Conservation (phyloP, 2,329 filamentous ascomycete species). For the Colletotrichum lupini region DNA sequence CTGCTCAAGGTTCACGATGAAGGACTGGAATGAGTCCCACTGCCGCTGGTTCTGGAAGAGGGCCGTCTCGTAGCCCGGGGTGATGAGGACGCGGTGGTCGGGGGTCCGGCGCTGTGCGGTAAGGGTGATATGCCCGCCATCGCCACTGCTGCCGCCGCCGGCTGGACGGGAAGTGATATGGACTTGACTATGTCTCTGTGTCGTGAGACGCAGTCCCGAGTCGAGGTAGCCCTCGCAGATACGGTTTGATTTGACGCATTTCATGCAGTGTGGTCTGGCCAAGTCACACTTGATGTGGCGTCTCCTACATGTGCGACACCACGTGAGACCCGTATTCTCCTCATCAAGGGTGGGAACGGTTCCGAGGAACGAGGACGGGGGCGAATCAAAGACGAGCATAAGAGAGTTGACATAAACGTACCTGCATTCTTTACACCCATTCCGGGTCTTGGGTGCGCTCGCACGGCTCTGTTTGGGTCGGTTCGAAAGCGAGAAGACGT, state of each 20-base stretch:
- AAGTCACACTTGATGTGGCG: constrained; percentile 59
- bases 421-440: constrained; percentile 32
- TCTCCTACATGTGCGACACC: neutral
- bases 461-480: constrained; percentile 15
- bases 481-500: constrained; percentile 21
- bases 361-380: neutral
- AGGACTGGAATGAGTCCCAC: constrained; percentile 26
- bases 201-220: neutral
- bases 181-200: neutral
- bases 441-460: constrained; percentile 26
- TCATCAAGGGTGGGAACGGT: neutral
- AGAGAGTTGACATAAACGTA: neutral
- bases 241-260: constrained; percentile 42
- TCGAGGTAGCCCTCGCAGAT: constrained; percentile 19
- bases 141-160: too few relatives aligned
- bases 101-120: neutral
- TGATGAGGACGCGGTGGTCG: neutral
- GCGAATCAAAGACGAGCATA: neutral
- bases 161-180: neutral
- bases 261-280: constrained; percentile 50
- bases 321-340: neutral
- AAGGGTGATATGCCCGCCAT: neutral
- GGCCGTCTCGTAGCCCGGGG: constrained; percentile 12
- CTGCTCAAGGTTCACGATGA: constrained; percentile 8
- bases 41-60: constrained; percentile 23